Base-by-base conservation (phyloP, 1,284 basidiomycete genomes). In the Sporisorium reilianum region DNA sequence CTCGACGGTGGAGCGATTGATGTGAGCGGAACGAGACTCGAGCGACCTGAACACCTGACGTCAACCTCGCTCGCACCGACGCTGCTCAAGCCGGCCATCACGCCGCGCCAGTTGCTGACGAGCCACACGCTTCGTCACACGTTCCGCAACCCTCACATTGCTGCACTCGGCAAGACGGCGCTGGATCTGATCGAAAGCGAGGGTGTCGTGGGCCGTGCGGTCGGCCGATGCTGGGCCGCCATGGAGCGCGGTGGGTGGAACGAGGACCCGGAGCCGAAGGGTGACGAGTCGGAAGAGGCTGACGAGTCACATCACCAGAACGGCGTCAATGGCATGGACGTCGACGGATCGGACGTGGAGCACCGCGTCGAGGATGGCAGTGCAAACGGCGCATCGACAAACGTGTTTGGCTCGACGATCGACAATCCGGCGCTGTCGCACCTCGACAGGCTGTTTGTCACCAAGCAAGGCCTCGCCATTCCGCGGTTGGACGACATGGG, bases 151-250 rank as follows among this genome's bases (percentile, higher is more conserved):
- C 80, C 82, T 25, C 83, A 84, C 70, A 79, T 84, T 40, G 75
- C 72, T 4, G 80, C 82, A 1, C 63, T 84, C 4, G 77, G 76
- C 59, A 80, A 81, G 63, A 84, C 83, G 25, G 82, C 83, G 7
- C 64, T 84, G n/a, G 82, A 84, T 44, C 60, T 84, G 40, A 64
- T 78, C 36, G 83, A 84, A 52, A 83, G 81, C 55, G 83, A 84
- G 52, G 72, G 76, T 22, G 69, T 74, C 6, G 73, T 84, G n/a
- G 69, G 75, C 2, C 70, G 79, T 16, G 80, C 81, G 0, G 64
- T 84, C 4, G 82, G 82, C 8, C 69, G 81, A 26, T 81, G 77
- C 63, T 84, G 82, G 63, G 76, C 75, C 10, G 77, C 77, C 12
- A 82, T 84, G 71, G 82, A 82, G 34, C 65, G 74, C 2, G 73